Evolutionary conservation across 78 protist species (phyloP), one percentile per base, ranked within the genome.

Genomic region (Goniomonas avonlea): DNA sequence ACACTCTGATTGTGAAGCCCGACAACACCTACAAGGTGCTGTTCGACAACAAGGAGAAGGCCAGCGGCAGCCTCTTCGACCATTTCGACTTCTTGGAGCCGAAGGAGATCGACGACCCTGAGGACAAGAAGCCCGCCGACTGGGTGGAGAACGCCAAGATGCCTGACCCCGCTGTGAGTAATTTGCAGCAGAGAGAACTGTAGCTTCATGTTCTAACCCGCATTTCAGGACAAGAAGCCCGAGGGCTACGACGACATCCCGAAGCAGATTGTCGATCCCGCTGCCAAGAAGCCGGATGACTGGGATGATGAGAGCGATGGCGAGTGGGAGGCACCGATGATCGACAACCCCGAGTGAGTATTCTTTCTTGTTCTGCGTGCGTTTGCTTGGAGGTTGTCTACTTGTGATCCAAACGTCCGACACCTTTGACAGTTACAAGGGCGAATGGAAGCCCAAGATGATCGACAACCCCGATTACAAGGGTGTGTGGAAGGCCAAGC

Each of bases 281-380:
- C 83, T n/a, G 97, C 98, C 59, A 56, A 9, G 58, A 94, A 92
- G 88, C 99, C 99, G 31, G 98, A 87, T 27, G 96, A 94, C 87
- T 97, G 99, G 99, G 96, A 93, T 41, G 99, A 97, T 37, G 97
- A 95, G 89, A 87, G 86, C 34, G 97, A 95, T 58, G 99, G 99
- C 50, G 98, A 94, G 88, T 96, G 98, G 98, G 97, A 94, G 90
- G 92, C 96, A 35, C 97, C 97, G 73, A 43, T 77, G 85, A 88
- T 94, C 73, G 86, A 85, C 90, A 96, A 96, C 89, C 98, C 98
- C 63, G 94, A 86, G 77, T 8, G 13, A 8, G 8, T 45, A 45
- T 17, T 8, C 50, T 13, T 8, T 13, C 13, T 45, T 13, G 50
- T 45, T 45, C 25, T 13, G 13, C 8, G 8, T 13, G 50, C 50